Percentiles rank a stretch among this genome's conserved stretches.
Conservation (phyloP, 441 rosid species). For the Francoa sonchifolia region DNA sequence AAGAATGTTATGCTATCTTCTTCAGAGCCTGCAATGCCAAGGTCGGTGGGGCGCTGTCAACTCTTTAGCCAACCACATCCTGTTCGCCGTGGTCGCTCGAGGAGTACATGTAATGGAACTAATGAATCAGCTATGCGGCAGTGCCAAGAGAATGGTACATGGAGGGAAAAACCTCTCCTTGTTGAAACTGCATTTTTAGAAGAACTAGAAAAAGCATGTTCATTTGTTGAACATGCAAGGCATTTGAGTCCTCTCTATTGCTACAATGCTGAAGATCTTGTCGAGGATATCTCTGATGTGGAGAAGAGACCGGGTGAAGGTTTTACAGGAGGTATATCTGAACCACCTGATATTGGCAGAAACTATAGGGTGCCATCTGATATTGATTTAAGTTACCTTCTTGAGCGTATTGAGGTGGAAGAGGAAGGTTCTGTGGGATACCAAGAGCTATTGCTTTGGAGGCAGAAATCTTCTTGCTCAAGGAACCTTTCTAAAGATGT, state of each 20-base stretch:
- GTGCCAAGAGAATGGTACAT: slow-evolving; percentile 28
- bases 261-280: slow-evolving; percentile 18
- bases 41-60: slow-evolving; percentile 82
- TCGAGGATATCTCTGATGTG: slow-evolving; percentile 19
- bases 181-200: slow-evolving; percentile 40
- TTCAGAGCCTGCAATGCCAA: slow-evolving; percentile 50
- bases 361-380: slow-evolving; percentile 20
- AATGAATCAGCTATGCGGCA: slow-evolving; percentile 22
- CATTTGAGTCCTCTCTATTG: slow-evolving; percentile 54
- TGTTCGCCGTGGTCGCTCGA: slow-evolving; percentile 29
- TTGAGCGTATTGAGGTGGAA: slow-evolving; percentile 52
- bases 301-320: slow-evolving; percentile 17
- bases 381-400: slow-evolving; percentile 49
- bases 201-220: slow-evolving; percentile 61
- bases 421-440: slow-evolving; percentile 43
- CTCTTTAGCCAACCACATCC: slow-evolving; percentile 78
- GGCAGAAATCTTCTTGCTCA: slow-evolving; percentile 30
- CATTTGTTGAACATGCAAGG: slow-evolving; percentile 59
- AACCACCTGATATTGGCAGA: slow-evolving; percentile 24
- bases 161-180: slow-evolving; percentile 30
- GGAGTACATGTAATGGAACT: slow-evolving; percentile 17
- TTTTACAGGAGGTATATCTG: slow-evolving; percentile 13
- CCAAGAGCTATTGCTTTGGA: slow-evolving; percentile 69
- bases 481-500: slow-evolving; percentile 26
- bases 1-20: slow-evolving; percentile 92